A percentile compares a stretch with the other conserved stretches of the same genome.
These are phyloP conservation scores for Fusarium liriodendri DNA, from an alignment of 2,329 filamentous ascomycete genomes.

Conservation along the genomic window DNA sequence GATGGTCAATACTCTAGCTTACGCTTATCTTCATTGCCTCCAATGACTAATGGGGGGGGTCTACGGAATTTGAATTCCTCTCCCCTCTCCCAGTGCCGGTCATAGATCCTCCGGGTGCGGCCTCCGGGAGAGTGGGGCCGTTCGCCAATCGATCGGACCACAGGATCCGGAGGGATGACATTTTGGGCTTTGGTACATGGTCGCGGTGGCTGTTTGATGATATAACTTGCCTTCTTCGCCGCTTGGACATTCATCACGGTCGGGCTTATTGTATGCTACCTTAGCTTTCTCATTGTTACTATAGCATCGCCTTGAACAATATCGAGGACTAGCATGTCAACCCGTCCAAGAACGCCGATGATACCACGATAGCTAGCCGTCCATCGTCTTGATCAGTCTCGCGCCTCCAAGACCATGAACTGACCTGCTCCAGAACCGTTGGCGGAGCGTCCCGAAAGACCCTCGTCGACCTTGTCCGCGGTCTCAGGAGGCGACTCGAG, in stretches of 20 bases:
- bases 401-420: too few relatives aligned
- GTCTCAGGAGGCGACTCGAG: too few relatives aligned
- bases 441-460: too few relatives aligned
- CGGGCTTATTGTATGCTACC: background rate
- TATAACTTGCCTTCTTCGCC: background rate
- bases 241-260: background rate
- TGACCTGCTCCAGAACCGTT: too few relatives aligned
- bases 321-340: too few relatives aligned
- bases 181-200: background rate
- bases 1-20: background rate
- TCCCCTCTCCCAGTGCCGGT: background rate
- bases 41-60: background rate
- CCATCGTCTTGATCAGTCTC: too few relatives aligned
- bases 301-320: too few relatives aligned
- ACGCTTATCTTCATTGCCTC: background rate
- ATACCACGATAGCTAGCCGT: too few relatives aligned
- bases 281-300: background rate
- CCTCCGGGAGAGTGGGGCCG: conserved; percentile 30
- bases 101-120: conserved; percentile 25
- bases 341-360: too few relatives aligned
- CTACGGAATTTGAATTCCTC: background rate
- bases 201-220: background rate
- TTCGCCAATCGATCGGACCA: conserved; percentile 12
- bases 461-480: too few relatives aligned
- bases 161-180: conserved; percentile 10